Evolutionary conservation across 2,329 filamentous ascomycete species (phyloP).

Genomic region (Ceratocystis eucalypticola): DNA sequence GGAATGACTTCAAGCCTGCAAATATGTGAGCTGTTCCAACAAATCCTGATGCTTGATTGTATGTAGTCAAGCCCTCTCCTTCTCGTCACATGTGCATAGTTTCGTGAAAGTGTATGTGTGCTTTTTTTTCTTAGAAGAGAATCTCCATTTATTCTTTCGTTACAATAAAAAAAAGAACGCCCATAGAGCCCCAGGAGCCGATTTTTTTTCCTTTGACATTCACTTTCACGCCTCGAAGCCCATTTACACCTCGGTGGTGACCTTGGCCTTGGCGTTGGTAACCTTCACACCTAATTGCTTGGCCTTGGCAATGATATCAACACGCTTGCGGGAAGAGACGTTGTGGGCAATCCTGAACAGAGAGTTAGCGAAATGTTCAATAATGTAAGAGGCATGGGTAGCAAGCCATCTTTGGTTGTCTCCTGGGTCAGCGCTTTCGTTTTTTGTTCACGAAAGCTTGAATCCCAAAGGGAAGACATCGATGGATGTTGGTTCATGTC

Average conservation of each 20-base stretch:
- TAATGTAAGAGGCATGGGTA: not conserved
- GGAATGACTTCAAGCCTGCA: not conserved
- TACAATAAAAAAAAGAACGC: conserved; percentile 20
- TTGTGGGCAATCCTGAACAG: conserved; percentile 79
- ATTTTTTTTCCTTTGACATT: conserved; percentile 19
- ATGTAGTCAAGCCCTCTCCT: not conserved
- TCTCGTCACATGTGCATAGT: not conserved
- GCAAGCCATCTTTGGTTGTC: not conserved
- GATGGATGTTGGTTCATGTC: not conserved
- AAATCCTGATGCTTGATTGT: not conserved
- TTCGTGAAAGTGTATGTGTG: conserved; percentile 19
- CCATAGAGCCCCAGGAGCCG: conserved; percentile 19
- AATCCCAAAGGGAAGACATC: not conserved
- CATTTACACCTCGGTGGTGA: conserved; percentile 79
- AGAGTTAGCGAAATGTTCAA: conserved; percentile 27
- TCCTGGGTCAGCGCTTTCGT: not conserved
- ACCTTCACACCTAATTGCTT: conserved; percentile 99
- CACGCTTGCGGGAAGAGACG: conserved; percentile 96
- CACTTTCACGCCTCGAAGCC: conserved; percentile 16
- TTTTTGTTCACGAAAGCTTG: not conserved
- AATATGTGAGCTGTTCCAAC: no score
- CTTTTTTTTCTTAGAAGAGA: conserved; percentile 17
- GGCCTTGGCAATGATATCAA: conserved; percentile 92
- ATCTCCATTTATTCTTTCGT: conserved; percentile 19
- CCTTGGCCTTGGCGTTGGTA: conserved; percentile 97